These are phyloP conservation scores for Hevea brasiliensis DNA, from an alignment of 345 rosid species.

Conservation along the genomic window DNA sequence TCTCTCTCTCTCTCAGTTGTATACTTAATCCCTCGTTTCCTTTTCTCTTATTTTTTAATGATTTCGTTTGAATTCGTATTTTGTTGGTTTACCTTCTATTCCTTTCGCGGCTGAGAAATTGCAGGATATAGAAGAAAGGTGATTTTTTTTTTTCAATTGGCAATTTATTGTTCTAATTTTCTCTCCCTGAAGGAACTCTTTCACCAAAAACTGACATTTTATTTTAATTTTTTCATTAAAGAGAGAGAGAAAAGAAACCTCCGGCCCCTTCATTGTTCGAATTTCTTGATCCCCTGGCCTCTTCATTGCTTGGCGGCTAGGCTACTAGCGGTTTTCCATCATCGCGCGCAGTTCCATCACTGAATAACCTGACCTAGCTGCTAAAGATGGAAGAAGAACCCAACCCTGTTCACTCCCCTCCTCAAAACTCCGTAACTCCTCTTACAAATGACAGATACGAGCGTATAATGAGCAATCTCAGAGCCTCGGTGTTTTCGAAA, in stretches of 20 bases:
- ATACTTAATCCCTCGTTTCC: too few species aligned
- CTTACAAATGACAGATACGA: neutral
- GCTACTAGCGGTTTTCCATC: neutral
- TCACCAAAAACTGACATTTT: too few species aligned
- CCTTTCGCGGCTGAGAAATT: neutral
- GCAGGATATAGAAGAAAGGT: neutral
- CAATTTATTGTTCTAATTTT: neutral
- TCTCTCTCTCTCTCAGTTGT: neutral
- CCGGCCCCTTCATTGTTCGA: too few species aligned
- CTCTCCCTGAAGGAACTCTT: too few species aligned
- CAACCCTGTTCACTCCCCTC: neutral
- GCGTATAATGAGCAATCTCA: slow-evolving; percentile 20
- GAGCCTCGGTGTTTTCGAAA: slow-evolving; percentile 14
- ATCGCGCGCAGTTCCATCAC: neutral
- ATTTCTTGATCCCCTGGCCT: too few species aligned
- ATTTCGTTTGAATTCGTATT: neutral
- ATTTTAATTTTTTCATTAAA: too few species aligned
- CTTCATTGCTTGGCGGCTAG: neutral
- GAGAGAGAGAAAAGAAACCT: too few species aligned
- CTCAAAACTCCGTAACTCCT: neutral
- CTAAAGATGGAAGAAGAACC: neutral
- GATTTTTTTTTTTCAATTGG: neutral
- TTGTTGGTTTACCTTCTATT: neutral
- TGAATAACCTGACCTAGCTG: neutral
- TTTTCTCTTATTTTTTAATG: neutral